These are phyloP conservation scores for Clonostachys chloroleuca DNA, from an alignment of 2,329 filamentous ascomycete species.

Conservation along the genomic window DNA sequence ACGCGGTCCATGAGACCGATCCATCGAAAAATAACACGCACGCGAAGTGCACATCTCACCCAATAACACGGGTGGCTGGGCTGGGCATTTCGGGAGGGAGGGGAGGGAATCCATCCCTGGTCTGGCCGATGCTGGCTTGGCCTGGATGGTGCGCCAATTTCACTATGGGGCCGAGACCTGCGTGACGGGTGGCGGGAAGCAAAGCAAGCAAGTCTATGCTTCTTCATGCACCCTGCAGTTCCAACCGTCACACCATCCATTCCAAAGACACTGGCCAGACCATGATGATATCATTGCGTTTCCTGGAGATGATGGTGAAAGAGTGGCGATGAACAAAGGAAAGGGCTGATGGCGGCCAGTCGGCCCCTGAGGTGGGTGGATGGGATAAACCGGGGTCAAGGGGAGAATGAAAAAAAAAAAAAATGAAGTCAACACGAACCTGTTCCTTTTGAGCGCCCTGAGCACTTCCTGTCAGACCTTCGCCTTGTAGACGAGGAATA, in stretches of 20 bases:
- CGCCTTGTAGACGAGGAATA: conserved; percentile 60
- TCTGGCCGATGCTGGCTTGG: not conserved
- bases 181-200: not conserved
- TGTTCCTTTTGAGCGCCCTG: conserved; percentile 48
- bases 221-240: not conserved
- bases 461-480: conserved; percentile 57
- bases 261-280: not conserved
- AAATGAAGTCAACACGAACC: conserved; percentile 33
- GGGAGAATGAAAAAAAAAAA: not conserved
- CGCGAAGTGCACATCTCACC: not conserved
- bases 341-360: no score
- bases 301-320: not conserved
- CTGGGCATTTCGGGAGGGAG: conserved; percentile 3
- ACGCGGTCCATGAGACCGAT: not conserved
- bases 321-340: no score
- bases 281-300: not conserved
- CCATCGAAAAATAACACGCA: not conserved
- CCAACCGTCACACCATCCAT: not conserved
- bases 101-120: conserved; percentile 4
- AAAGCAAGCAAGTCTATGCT: not conserved
- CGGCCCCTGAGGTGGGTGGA: not conserved
- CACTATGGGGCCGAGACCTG: conserved; percentile 1
- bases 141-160: conserved; percentile 6
- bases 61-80: not conserved
- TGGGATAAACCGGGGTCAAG: not conserved